Evolutionary conservation across 225 moss, liverwort and hornwort species (phyloP), one percentile per base, ranked within the genome.

Genomic region (Physcomitrium patens): DNA sequence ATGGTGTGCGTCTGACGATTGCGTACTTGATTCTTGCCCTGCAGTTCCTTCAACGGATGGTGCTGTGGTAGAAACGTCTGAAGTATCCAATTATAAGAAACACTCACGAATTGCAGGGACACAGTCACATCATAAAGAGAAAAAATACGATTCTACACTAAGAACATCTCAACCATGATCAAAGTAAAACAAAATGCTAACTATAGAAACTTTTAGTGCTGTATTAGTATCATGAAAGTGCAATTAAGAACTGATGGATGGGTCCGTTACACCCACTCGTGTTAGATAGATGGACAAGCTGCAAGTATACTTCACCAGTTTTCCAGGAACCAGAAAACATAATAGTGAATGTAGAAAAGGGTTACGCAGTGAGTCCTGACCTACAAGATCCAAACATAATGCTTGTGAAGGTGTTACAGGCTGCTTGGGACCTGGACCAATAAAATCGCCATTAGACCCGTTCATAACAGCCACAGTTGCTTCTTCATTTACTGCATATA

Each of bases 401-500:
- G 80, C 80, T 67, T 82, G 82, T 52, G 96, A 94, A 62, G 89
- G 46, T 75, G 77, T 71, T 74, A 64, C 83, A 67, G 89, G 86
- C 55, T 86, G 91, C 74, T 77, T 69, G 31, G 94, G 77, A 71
- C 86, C 85, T 55, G 77, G 47, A 73, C 69, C 73, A n/a, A 91
- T 79, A 52, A 80, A 63, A 56, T 65, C 86, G 75, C 96, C 96
- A 65, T 92, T 91, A 63, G 17, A 73, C 76, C 88, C 94, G 78
- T 96, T 89, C 69, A 89, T 67, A 62, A 88, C 76, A 72, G 85
- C 85, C 73, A 90, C 70, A 75, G 78, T 80, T 70, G 91, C 86
- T 78, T 87, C 89, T 77, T 89, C 85, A 45, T 89, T 88, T 67
- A 84, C 86, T 57, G 84, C 91, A 83, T 88, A 94, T 20, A 96